phyloP scores from a whole-genome alignment of 768 basidiomycete species.

The Fomitopsis pulvina region DNA sequence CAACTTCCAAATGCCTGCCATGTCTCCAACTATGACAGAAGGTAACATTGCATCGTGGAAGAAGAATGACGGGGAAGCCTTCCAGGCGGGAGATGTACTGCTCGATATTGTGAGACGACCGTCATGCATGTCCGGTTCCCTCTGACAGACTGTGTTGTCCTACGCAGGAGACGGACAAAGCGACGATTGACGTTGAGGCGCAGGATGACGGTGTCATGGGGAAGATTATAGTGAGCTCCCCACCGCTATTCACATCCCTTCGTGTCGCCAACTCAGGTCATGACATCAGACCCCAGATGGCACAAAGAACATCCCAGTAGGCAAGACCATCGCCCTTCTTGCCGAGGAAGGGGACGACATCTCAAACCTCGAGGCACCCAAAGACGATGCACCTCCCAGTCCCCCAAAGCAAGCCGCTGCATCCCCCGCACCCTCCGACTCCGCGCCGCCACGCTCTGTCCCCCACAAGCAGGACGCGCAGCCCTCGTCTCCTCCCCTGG shows the following conservation, averaged over 20 bases:
- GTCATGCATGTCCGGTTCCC: not conserved
- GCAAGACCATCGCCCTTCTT: slow-evolving; percentile 83
- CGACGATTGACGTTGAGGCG: slow-evolving; percentile 97
- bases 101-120: slow-evolving; percentile 72
- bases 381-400: slow-evolving; percentile 27
- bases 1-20: slow-evolving; percentile 87
- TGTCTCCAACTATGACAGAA: slow-evolving; percentile 97
- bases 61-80: slow-evolving; percentile 76
- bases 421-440: slow-evolving; percentile 13
- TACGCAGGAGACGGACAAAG: slow-evolving; percentile 84
- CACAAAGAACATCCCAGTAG: slow-evolving; percentile 79
- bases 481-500: slow-evolving; percentile 4
- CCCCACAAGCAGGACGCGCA: slow-evolving; percentile 4
- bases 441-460: slow-evolving; percentile 14
- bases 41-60: slow-evolving; percentile 92
- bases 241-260: not conserved
- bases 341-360: slow-evolving; percentile 97
- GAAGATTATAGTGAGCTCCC: slow-evolving; percentile 71
- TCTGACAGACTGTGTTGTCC: not conserved
- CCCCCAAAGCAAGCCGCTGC: slow-evolving; percentile 13
- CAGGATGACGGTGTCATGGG: slow-evolving; percentile 94
- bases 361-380: slow-evolving; percentile 67
- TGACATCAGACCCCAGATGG: slow-evolving; percentile 60
- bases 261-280: not conserved
- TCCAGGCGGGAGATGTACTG: slow-evolving; percentile 75